Evolutionary conservation across 2,329 filamentous ascomycete species (phyloP), one percentile per base, ranked within the genome.

Genomic region (Nectriaceae sp.): DNA sequence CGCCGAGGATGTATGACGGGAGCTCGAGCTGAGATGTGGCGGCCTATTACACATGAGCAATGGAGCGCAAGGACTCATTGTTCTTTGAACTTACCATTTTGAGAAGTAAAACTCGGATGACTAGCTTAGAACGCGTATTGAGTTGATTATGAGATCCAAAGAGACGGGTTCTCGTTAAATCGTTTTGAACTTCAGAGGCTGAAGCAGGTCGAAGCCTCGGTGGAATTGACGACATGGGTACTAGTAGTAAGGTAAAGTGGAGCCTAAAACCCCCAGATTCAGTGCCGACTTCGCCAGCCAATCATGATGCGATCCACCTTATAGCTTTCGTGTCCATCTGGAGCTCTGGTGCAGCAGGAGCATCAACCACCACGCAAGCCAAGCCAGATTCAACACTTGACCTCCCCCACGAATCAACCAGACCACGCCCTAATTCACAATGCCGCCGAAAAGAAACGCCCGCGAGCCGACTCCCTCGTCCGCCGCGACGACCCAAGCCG

Each of bases 1-100:
- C 78, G 52, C 88, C 89, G 64, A 97, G 84, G 63, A 89, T 68
- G 70, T 87, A 89, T 55, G 93, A 90, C 65, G 90, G 84, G 64
- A 74, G 79, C 48, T 70, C 64, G 39, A 70, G 64, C 41, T 56
- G 49, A 40, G 55, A 53, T 15, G 33, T 57, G 54, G 39, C 49
- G 53, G 52, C 46, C 56, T 57, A 33, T 44, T 10, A 16, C n/a
- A 15, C 18, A 11, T 29, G 15, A 21, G 19, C 11, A 35, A 15
- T 13, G 21, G 24, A 29, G 24, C 24, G 24, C 24, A 13, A 13
- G 24, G 6, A 13, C 15, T 20, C 22, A 22, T 22, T 18, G 4
- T 29, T 40, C 19, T 13, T 5, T 8, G 20, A n/a, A 46, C 49
- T 39, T 49, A 53, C 53, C 53, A 55, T 55, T n/a, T 38, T 49